Evolutionary conservation across 805 yeast genomes (phyloP), one percentile per base, ranked within the genome.

Genomic region (Yamadazyma scolyti): DNA sequence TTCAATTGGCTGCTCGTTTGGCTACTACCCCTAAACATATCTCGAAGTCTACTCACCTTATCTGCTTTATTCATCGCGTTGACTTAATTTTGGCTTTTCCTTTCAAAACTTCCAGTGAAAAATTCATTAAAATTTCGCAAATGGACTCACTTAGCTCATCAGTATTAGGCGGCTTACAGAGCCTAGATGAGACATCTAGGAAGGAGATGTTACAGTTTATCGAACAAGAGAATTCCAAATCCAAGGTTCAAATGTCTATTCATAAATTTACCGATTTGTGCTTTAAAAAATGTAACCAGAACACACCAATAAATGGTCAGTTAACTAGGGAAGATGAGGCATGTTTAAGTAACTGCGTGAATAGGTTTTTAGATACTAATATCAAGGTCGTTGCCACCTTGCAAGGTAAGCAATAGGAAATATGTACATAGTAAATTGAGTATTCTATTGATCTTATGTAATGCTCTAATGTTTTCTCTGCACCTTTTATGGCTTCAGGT

Each of bases 201-300:
- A 73, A 77, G 50, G 95, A 87, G 41, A 77, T 88, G 30, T 67
- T 78, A 47, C 68, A 72, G 34, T 88, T 86, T 65, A 66, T 88
- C 28, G 94, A 87, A 52, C 63, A 81, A 9, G 96, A 89, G 61
- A 81, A 82, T 52, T 75, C 93, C 41, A 86, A 84, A 64, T 79
- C 90, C 34, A 86, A 87, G 61, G 85, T 89, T 18, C 96, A 87
- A 57, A 72, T 75, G 64, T 77, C 94, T 20, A 83, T 89, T 39
- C 96, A 89, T 56, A 76, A 72, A 49, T 87, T 86, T 73, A 88
- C 96, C 16, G 89, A 87, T 52, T 70, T 81, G 68, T 89, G 97
- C 56, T 89, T 87, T 71, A 84, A 82, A 55, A 83, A 84, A 61
- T 89, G 97, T 58, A 73, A 87, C 31, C 61, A 65, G 28, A 54